Conservation (phyloP, 2,329 filamentous ascomycete genomes). For the Colletotrichum euphorbiae region DNA sequence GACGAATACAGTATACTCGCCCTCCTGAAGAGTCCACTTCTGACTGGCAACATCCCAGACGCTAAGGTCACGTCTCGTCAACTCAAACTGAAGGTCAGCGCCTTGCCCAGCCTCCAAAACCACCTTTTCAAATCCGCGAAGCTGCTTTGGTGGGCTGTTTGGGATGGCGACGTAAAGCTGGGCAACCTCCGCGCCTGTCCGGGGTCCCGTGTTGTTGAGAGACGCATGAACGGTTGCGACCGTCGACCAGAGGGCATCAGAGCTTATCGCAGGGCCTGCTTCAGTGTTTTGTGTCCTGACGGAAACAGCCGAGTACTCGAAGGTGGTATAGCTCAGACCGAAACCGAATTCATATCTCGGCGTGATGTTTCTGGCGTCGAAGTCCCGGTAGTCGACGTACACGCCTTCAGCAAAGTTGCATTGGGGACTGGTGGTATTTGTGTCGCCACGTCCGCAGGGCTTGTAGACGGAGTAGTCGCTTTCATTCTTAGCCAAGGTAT, state of each 20-base stretch:
- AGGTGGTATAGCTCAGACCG: conserved; percentile 67
- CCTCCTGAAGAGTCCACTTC: conserved; percentile 67
- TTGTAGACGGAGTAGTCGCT: conserved; percentile 59
- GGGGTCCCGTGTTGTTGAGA: conserved; percentile 56
- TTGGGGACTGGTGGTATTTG: conserved; percentile 51
- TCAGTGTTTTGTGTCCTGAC: conserved; percentile 46
- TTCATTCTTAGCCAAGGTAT: conserved; percentile 68
- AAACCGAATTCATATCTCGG: conserved; percentile 68
- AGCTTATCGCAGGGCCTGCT: conserved; percentile 53
- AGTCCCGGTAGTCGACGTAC: conserved; percentile 66
- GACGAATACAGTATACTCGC: conserved; percentile 57
- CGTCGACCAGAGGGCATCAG: conserved; percentile 60
- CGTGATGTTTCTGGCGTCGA: conserved; percentile 59
- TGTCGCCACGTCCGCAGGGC: conserved; percentile 43
- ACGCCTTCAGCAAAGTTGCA: conserved; percentile 64
- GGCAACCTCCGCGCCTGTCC: conserved; percentile 58
- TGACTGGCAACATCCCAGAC: conserved; percentile 72
- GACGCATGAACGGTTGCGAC: conserved; percentile 53
- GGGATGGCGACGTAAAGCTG: conserved; percentile 63
- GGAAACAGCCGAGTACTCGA: conserved; percentile 57
- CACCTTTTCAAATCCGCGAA: conserved; percentile 67
- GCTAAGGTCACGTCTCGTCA: conserved; percentile 74
- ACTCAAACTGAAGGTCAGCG: conserved; percentile 58
- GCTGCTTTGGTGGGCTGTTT: conserved; percentile 62
- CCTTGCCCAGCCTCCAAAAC: conserved; percentile 18